These are phyloP conservation scores for Podospora pseudocomata DNA, from an alignment of 495 filamentous ascomycete genomes.

Conservation along the genomic window DNA sequence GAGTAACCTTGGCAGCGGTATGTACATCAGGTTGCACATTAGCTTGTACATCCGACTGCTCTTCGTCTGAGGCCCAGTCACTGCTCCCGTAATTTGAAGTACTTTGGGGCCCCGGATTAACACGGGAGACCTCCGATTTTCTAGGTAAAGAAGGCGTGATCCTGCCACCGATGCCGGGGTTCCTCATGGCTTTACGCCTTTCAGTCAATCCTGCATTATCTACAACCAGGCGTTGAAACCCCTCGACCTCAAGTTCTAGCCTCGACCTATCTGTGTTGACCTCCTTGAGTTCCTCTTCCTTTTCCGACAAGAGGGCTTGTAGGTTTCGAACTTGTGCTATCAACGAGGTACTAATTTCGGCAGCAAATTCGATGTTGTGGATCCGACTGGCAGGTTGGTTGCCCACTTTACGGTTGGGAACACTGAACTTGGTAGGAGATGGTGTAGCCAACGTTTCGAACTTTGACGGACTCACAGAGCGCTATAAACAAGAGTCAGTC, in stretches of 20 bases:
- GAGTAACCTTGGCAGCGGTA: no score
- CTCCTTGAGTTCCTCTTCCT: conserved; percentile 78
- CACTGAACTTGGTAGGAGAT: conserved; percentile 85
- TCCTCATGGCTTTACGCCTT: conserved; percentile 77
- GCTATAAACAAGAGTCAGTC: conserved; percentile 43
- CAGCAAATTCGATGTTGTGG: conserved; percentile 93
- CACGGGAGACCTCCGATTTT: no score
- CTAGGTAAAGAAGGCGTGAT: no score
- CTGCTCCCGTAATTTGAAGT: no score
- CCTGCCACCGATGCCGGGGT: no score
- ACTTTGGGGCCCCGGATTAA: no score
- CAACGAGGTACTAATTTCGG: conserved; percentile 88
- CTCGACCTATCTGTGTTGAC: conserved; percentile 68
- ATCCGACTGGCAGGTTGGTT: conserved; percentile 84
- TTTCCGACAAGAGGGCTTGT: conserved; percentile 76
- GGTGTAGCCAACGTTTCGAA: conserved; percentile 77
- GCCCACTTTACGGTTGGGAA: conserved; percentile 77
- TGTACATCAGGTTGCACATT: no score
- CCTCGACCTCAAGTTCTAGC: conserved; percentile 77
- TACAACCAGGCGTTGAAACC: conserved; percentile 48
- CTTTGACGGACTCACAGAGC: conserved; percentile 69
- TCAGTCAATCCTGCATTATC: conserved; percentile 76
- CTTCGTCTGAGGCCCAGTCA: no score
- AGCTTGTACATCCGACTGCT: no score
- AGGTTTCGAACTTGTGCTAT: conserved; percentile 85